Evolutionary conservation across 306 rosid genomes (phyloP).

Genomic region (Cucurbita moschata): DNA sequence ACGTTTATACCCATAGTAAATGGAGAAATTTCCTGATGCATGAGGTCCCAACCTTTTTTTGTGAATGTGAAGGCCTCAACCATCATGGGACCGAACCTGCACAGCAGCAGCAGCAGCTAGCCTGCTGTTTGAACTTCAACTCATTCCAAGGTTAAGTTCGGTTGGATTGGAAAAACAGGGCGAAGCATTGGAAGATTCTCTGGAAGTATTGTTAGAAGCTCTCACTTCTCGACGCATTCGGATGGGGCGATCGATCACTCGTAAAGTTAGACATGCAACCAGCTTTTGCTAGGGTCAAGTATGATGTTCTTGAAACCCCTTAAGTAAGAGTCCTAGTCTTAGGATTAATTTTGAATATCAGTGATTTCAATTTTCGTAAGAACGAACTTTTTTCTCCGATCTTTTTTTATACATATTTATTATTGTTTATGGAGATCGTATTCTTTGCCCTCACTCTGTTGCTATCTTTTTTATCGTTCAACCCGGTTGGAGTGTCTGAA

Average conservation of each 20-base stretch:
- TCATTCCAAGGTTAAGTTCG: conserved; percentile 40
- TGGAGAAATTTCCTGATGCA: no score
- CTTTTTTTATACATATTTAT: no score
- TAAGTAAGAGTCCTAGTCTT: not conserved
- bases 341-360: no score
- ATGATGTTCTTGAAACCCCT: not conserved
- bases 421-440: not conserved
- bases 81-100: conserved; percentile 95
- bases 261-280: conserved; percentile 45
- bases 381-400: no score
- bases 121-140: conserved; percentile 65
- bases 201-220: conserved; percentile 50
- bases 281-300: conserved; percentile 11
- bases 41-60: not conserved
- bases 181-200: conserved; percentile 52
- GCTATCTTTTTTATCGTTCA: no score
- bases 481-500: no score
- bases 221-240: conserved; percentile 68
- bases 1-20: no score
- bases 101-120: conserved; percentile 79
- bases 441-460: not conserved
- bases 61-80: conserved; percentile 58
- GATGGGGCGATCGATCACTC: conserved; percentile 88
- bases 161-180: conserved; percentile 44
- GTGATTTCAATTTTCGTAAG: no score